phyloP scores from a whole-genome alignment of 2,329 filamentous ascomycete species.

The Atkinsonella texensis region DNA sequence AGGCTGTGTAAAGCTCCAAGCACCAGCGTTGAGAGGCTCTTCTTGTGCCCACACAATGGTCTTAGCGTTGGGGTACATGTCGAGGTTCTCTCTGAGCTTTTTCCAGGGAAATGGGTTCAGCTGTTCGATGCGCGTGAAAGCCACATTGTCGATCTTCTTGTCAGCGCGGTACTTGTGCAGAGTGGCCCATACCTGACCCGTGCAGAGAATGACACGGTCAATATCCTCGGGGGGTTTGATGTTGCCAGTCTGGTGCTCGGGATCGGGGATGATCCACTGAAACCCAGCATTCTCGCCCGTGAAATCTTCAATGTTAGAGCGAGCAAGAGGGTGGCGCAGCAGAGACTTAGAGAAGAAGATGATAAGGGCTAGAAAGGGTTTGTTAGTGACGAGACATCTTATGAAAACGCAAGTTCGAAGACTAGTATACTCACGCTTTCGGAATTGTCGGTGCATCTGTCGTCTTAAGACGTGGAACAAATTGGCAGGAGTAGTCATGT shows the following conservation, averaged over 20 bases:
- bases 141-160: conserved; percentile 78
- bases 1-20: conserved; percentile 95
- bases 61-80: conserved; percentile 94
- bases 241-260: conserved; percentile 62
- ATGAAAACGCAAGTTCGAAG: not conserved
- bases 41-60: conserved; percentile 97
- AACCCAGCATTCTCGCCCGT: conserved; percentile 75
- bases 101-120: conserved; percentile 98
- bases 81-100: conserved; percentile 90
- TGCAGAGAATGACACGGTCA: conserved; percentile 87
- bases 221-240: conserved; percentile 78
- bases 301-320: conserved; percentile 85
- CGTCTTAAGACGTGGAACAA: conserved; percentile 91
- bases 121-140: conserved; percentile 93
- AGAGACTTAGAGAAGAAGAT: conserved; percentile 98
- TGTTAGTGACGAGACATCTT: not conserved
- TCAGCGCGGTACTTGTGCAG: conserved; percentile 84
- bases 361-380: conserved; percentile 53
- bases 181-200: conserved; percentile 85
- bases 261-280: conserved; percentile 90
- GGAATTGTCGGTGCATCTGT: conserved; percentile 98
- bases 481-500: conserved; percentile 94
- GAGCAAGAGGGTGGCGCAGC: conserved; percentile 83
- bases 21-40: conserved; percentile 93
- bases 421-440: conserved; percentile 65